Evolutionary conservation across 2,329 filamentous ascomycete genomes (phyloP).

Genomic region (Lasiodiplodia sp.): DNA sequence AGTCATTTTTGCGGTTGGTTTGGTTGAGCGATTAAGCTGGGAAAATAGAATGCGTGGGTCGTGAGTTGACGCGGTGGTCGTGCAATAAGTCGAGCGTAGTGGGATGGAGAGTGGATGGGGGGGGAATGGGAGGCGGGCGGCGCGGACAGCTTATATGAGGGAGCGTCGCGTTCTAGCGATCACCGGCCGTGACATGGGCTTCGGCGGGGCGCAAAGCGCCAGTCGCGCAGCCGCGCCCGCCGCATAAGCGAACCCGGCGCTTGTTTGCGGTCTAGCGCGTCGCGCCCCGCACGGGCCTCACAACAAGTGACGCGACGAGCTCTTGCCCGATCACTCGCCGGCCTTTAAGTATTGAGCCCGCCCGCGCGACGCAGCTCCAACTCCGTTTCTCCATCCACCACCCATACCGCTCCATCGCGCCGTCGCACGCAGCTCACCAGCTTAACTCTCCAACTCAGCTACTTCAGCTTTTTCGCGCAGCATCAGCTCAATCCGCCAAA

Average conservation of each 20-base stretch:
- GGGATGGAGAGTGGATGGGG: slow-evolving; percentile 36
- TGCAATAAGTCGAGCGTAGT: slow-evolving; percentile 28
- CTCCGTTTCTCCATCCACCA: slow-evolving; percentile 52
- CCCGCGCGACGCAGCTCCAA: slow-evolving; percentile 49
- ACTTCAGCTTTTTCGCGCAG: slow-evolving; percentile 38
- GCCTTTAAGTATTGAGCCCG: slow-evolving; percentile 50
- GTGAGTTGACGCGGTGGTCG: slow-evolving; percentile 10
- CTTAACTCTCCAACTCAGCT: slow-evolving; percentile 38
- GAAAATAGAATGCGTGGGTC: slow-evolving; percentile 44
- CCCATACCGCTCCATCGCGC: slow-evolving; percentile 34
- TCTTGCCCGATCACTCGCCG: slow-evolving; percentile 31
- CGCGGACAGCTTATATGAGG: slow-evolving; percentile 49
- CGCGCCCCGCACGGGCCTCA: slow-evolving; percentile 40
- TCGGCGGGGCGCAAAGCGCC: slow-evolving; percentile 23
- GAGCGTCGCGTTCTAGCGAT: slow-evolving; percentile 37
- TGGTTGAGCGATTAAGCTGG: slow-evolving; percentile 38
- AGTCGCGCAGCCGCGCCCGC: slow-evolving; percentile 27
- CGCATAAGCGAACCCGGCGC: slow-evolving; percentile 23
- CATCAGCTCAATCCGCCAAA: slow-evolving; percentile 50
- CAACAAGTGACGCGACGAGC: slow-evolving; percentile 35
- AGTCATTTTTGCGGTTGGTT: slow-evolving; percentile 80
- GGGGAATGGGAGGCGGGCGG: slow-evolving; percentile 42
- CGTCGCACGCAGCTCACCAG: slow-evolving; percentile 35
- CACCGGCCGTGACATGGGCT: slow-evolving; percentile 21
- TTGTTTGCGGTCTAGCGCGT: slow-evolving; percentile 27